These are phyloP conservation scores for Berberis vulgaris DNA, from an alignment of 164 flowering plant genomes.

Conservation along the genomic window DNA sequence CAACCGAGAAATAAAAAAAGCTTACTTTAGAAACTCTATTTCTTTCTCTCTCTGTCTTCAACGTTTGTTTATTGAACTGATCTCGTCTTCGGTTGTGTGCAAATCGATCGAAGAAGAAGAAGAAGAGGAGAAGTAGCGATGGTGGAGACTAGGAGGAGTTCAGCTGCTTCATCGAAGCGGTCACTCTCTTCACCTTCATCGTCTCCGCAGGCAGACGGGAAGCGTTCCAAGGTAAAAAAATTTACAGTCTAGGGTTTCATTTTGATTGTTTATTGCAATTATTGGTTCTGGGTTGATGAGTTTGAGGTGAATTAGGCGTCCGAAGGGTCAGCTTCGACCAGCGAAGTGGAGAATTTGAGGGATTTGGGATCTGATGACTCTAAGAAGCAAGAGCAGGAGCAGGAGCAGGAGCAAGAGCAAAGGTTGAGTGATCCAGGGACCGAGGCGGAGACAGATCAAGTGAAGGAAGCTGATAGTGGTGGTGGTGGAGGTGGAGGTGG, in stretches of 20 bases:
- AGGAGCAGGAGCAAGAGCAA: background rate
- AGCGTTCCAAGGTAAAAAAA: constrained; percentile 52
- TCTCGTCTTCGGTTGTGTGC: background rate
- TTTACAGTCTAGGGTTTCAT: background rate
- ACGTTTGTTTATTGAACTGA: background rate
- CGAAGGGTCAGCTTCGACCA: constrained; percentile 35
- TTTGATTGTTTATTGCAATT: background rate
- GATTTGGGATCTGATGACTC: constrained; percentile 1
- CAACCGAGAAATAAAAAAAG: no score
- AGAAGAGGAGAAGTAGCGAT: constrained; percentile 17
- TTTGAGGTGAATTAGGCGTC: constrained; percentile 20
- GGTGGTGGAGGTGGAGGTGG: constrained; percentile 7
- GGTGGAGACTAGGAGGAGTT: constrained; percentile 80
- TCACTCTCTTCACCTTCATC: constrained; percentile 9
- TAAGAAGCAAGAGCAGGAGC: constrained; percentile 4
- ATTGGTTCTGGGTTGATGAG: constrained; percentile 9
- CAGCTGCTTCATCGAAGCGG: constrained; percentile 53
- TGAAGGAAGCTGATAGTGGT: background rate
- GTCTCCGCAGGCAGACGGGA: constrained; percentile 21
- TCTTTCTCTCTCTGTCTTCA: background rate
- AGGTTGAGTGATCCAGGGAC: background rate
- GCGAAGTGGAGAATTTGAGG: constrained; percentile 15
- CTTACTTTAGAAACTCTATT: no score
- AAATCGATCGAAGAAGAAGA: background rate
- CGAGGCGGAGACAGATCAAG: background rate